phyloP scores from a whole-genome alignment of 2,329 filamentous ascomycete genomes.

The Epichloe bromicola region DNA sequence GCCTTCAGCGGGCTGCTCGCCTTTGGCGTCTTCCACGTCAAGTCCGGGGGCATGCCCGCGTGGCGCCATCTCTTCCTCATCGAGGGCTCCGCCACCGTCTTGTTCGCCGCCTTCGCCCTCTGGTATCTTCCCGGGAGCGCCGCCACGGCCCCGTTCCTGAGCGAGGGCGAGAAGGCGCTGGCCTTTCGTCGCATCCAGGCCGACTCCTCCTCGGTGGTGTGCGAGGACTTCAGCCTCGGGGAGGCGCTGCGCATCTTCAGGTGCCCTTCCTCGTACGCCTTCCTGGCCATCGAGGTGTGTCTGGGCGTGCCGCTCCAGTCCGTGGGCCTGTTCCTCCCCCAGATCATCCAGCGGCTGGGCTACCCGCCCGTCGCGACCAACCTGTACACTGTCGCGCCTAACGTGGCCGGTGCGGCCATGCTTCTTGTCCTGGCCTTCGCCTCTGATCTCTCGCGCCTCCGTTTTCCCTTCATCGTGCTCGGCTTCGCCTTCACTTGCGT shows the following conservation, averaged over 20 bases:
- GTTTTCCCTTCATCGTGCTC: constrained; percentile 62
- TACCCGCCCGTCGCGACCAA: constrained; percentile 50
- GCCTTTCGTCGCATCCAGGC: constrained; percentile 64
- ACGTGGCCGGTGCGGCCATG: constrained; percentile 60
- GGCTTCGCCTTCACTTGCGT: constrained; percentile 63
- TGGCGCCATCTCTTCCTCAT: constrained; percentile 43
- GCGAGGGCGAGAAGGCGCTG: constrained; percentile 49
- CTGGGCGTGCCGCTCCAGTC: constrained; percentile 46
- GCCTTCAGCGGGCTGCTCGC: constrained; percentile 35
- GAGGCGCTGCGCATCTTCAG: constrained; percentile 40
- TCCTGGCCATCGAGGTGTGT: constrained; percentile 42
- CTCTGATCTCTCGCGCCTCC: constrained; percentile 51
- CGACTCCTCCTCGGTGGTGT: constrained; percentile 53
- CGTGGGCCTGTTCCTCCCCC: constrained; percentile 40
- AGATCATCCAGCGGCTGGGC: constrained; percentile 38
- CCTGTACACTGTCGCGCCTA: constrained; percentile 70
- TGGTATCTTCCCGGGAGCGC: constrained; percentile 59
- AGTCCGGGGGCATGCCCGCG: constrained; percentile 19
- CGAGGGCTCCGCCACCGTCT: constrained; percentile 42
- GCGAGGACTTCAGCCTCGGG: constrained; percentile 36
- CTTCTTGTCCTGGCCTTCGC: constrained; percentile 59
- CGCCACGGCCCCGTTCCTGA: constrained; percentile 51
- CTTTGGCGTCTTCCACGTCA: constrained; percentile 36
- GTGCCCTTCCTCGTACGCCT: constrained; percentile 34
- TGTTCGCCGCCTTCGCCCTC: constrained; percentile 51